Base-by-base conservation (phyloP, 2,329 filamentous ascomycete genomes). In the Fusarium ramigenum region DNA sequence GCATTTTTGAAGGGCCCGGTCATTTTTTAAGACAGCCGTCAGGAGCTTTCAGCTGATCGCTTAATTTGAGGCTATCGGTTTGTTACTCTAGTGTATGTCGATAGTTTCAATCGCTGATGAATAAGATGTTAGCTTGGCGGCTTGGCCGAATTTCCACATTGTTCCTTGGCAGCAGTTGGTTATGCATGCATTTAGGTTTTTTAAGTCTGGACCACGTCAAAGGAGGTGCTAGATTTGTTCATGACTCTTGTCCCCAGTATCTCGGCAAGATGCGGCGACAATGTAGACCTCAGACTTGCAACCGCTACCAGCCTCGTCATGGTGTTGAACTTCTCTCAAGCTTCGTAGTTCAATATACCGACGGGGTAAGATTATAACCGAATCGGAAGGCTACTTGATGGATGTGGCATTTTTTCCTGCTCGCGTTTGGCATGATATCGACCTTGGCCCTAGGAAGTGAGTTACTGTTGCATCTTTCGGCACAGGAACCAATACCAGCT, bases 171-270 rank as follows among this genome's bases (percentile, higher is more conserved):
- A 47, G 14, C 14, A 3, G 25, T 30, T 21, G 19, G 1, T 21
- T 16, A 47, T 30, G 44, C 19, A 30, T 47, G 30, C 6, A 47
- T n/a, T n/a, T 30, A 47, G 44, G 18, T 19, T 47, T 47, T 47
- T 14, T 4, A 11, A 30, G 19, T n/a, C 28, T 11, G 8, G 15
- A 18, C 21, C 15, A 9, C 21, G 15, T n/a, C 21, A 49, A 49
- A n/a, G 0, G 10, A 49, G 14, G 7, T n/a, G 14, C 2, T 5
- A 11, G 19, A 16, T 5, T 4, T 30, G 14, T 47, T 16, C 14
- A 18, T 49, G 28, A 30, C 14, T 49, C 28, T 32, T n/a, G 15
- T 32, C 25, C 3, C 19, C 8, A 9, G 19, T 25, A 15, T 46
- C 43, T 15, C 4, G 18, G 12, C 25, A 15, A 16, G 4, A 30